Percentiles rank a stretch among this genome's conserved stretches.
Evolutionary conservation across 179 eudicot species (phyloP).

Genomic region (Spergularia azorica): DNA sequence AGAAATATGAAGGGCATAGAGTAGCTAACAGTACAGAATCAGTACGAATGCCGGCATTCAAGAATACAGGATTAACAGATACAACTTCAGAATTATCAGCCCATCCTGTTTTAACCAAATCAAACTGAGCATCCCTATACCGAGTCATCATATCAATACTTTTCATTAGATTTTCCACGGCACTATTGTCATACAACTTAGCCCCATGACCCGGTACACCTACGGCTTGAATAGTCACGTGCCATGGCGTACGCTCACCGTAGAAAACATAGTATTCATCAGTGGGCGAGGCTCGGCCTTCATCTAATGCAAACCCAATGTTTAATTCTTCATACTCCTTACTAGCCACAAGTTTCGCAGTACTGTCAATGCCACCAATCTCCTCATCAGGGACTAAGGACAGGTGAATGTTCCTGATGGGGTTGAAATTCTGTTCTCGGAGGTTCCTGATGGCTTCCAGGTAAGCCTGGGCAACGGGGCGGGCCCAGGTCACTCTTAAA

Average conservation of each 20-base stretch:
- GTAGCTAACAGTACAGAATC: background rate
- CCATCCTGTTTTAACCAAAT: constrained; percentile 70
- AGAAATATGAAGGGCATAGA: too few species aligned
- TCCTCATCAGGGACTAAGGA: constrained; percentile 90
- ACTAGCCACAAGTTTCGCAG: constrained; percentile 48
- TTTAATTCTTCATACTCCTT: constrained; percentile 59
- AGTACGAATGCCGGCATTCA: background rate
- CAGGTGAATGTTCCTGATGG: constrained; percentile 60
- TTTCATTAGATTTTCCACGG: constrained; percentile 87
- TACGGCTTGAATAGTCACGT: constrained; percentile 59
- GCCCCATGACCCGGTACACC: constrained; percentile 88
- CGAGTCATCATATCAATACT: constrained; percentile 63
- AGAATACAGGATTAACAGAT: background rate
- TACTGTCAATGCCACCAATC: constrained; percentile 75
- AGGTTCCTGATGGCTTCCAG: constrained; percentile 72
- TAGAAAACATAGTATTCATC: constrained; percentile 81
- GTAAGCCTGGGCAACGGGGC: too few species aligned
- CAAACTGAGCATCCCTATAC: constrained; percentile 80
- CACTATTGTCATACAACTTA: constrained; percentile 66
- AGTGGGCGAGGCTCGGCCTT: constrained; percentile 69
- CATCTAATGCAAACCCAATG: constrained; percentile 79
- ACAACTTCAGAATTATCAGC: background rate
- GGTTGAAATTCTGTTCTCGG: constrained; percentile 29
- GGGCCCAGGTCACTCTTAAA: too few species aligned
- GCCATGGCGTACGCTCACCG: constrained; percentile 82